Base-by-base conservation (phyloP, 345 rosid species). In the Gossypium sturtianum region DNA sequence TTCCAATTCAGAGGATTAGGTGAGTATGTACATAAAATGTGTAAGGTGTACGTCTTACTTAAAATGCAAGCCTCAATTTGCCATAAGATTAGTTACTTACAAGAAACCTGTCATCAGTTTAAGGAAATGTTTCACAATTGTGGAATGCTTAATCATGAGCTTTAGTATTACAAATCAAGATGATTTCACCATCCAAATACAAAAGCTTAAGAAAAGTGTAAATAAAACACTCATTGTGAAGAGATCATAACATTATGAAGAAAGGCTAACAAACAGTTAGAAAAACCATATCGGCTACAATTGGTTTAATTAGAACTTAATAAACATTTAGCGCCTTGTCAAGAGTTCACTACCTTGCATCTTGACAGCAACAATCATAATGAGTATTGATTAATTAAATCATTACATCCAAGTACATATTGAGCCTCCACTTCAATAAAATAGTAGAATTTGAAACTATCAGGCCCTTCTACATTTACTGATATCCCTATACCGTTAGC, bases 381-480 rank as follows among this genome's bases (percentile, higher is more conserved):
- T 52, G 47, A 69, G 78, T 57, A 62, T 22, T 67, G 60, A 27
- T 74, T 74, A 38, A 52, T 69, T 47, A 63, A 70, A 60, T 48
- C 78, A 67, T 12, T 19, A 49, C 34, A 70, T 58, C 29, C 49
- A 76, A 17, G 41, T 22, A 45, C 75, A 72, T 49, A 34, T 65
- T 67, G 20, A 72, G 59, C 71, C 44, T 56, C 79, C 77, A 75
- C 62, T 79, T n/a, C 44, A 52, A 27, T 44, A 52, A 64, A 66
- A 43, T 53, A 73, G 5, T 68, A 76, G 70, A 82, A 77, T 52
- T 62, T 62, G 75, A 76, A 70, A 75, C 23, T 16, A 43, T 48
- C 53, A 68, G 25, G 65, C 74, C 41, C 52, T 69, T 54, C 29
- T 70, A 79, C 11, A 49, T 16, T 29, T 23, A 49, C 70, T 20